Percentiles rank a stretch among this genome's conserved stretches.
Conservation (phyloP, 1,139 yeast genomes). For the Lodderomyces elongisporus region DNA sequence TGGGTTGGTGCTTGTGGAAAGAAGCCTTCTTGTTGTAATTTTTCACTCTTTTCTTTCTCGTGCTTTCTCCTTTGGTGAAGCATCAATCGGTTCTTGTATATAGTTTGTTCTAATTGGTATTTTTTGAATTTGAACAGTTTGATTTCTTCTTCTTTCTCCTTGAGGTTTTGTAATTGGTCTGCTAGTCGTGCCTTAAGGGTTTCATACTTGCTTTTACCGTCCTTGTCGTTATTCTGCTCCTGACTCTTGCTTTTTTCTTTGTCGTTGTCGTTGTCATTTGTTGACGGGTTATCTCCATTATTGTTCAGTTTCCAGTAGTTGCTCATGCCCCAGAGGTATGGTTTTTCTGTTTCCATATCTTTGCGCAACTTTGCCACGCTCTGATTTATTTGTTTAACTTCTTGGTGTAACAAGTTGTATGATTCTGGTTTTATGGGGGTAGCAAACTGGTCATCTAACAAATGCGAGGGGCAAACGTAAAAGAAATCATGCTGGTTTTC, state of each 20-base stretch:
- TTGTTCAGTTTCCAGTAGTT: slow-evolving; percentile 2
- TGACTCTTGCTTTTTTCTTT: neutral
- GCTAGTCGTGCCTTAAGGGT: slow-evolving; percentile 17
- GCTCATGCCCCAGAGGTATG: slow-evolving; percentile 25
- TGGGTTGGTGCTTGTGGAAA: slow-evolving; percentile 56
- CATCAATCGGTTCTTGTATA: slow-evolving; percentile 49
- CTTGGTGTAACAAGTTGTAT: slow-evolving; percentile 39
- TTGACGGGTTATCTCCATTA: slow-evolving; percentile 8
- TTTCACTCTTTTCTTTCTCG: slow-evolving; percentile 34
- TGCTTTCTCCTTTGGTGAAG: slow-evolving; percentile 18
- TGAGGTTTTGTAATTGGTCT: slow-evolving; percentile 14
- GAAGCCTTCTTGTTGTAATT: slow-evolving; percentile 37
- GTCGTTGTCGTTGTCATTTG: slow-evolving; percentile 16
- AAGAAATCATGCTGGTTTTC: slow-evolving; percentile 55
- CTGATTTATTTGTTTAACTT: slow-evolving; percentile 33
- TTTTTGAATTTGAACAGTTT: slow-evolving; percentile 36
- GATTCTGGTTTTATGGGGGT: slow-evolving; percentile 44
- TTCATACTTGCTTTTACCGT: slow-evolving; percentile 13
- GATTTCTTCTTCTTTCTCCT: slow-evolving; percentile 15
- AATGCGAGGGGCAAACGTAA: slow-evolving; percentile 62
- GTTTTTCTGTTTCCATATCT: slow-evolving; percentile 26
- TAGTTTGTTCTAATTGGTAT: slow-evolving; percentile 47
- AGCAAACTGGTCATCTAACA: slow-evolving; percentile 61
- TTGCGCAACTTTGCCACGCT: slow-evolving; percentile 32
- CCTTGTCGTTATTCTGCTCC: slow-evolving; percentile 15